Conservation (phyloP, 192 early-diverging fungal genomes). For the Phycomyces blakesleeanus region DNA sequence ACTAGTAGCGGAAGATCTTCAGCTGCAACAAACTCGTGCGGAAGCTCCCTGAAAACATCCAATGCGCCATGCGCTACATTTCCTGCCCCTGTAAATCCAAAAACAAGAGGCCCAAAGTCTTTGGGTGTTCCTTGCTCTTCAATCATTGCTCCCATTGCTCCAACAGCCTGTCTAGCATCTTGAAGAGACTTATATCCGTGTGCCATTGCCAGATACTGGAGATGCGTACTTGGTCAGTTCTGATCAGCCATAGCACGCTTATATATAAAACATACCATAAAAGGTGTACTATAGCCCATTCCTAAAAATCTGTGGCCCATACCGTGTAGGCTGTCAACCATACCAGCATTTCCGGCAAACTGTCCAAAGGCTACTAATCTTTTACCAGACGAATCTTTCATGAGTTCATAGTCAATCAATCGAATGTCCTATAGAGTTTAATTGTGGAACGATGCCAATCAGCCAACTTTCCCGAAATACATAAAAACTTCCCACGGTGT, state of each 20-base stretch:
- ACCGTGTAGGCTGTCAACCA: slow-evolving; percentile 90
- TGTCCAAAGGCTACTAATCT: slow-evolving; percentile 90
- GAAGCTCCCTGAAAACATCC: slow-evolving; percentile 86
- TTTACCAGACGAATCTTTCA: slow-evolving; percentile 69
- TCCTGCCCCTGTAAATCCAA: slow-evolving; percentile 88
- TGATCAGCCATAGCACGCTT: not conserved
- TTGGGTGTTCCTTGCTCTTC: slow-evolving; percentile 83
- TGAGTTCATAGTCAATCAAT: slow-evolving; percentile 94
- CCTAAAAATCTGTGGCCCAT: slow-evolving; percentile 89
- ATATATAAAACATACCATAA: slow-evolving; percentile 55
- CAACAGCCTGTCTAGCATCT: slow-evolving; percentile 55
- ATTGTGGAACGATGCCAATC: not conserved
- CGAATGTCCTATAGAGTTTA: slow-evolving; percentile 62
- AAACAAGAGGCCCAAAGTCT: slow-evolving; percentile 84
- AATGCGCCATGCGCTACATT: slow-evolving; percentile 90
- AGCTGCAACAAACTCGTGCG: slow-evolving; percentile 83
- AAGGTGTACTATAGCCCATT: slow-evolving; percentile 91
- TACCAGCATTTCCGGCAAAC: slow-evolving; percentile 92
- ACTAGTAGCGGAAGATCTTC: slow-evolving; percentile 60
- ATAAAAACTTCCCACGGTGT: not conserved
- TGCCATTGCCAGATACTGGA: slow-evolving; percentile 64
- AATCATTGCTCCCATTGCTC: slow-evolving; percentile 74
- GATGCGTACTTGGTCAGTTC: too few relatives aligned
- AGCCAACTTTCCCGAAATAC: too few relatives aligned
- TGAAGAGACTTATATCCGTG: slow-evolving; percentile 68